A percentile compares a stretch with the other conserved stretches of the same genome.
These are phyloP conservation scores for Diaporthe capsici DNA, from an alignment of 2,329 filamentous ascomycete genomes.

Conservation along the genomic window DNA sequence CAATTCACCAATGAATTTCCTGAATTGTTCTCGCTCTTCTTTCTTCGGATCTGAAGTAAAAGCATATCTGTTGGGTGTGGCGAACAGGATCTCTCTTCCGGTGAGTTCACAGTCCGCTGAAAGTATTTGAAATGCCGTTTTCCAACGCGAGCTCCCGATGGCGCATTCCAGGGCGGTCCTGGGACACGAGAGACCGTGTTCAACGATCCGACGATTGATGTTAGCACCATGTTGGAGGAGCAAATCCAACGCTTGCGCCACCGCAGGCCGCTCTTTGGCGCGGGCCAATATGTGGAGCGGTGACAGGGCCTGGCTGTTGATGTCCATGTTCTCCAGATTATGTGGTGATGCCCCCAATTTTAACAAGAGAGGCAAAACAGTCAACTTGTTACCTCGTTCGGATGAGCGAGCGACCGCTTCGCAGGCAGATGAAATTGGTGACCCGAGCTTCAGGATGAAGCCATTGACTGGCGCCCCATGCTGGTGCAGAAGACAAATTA, in stretches of 20 bases:
- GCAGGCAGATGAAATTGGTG: neutral
- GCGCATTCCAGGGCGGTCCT: neutral
- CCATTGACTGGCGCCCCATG: neutral
- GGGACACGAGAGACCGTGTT: neutral
- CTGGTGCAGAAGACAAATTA: neutral
- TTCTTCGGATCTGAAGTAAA: neutral
- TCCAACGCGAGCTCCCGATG: fast-evolving
- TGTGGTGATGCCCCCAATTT: neutral
- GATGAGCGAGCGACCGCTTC: fast-evolving
- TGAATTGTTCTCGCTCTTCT: neutral
- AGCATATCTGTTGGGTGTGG: no score
- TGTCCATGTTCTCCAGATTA: fast-evolving
- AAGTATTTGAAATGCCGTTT: neutral
- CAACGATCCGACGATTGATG: neutral
- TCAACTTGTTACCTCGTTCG: fast-evolving
- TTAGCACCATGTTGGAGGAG: neutral
- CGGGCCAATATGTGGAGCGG: neutral
- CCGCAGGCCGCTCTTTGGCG: fast-evolving
- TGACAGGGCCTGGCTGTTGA: neutral
- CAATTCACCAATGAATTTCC: neutral
- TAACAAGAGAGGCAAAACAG: neutral
- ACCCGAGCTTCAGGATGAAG: neutral
- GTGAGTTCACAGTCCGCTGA: neutral
- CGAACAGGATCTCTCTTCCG: neutral
- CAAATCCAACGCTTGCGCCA: neutral